Evolutionary conservation across 192 early-diverging fungal species (phyloP), one percentile per base, ranked within the genome.

Genomic region (Dissophora ornata): DNA sequence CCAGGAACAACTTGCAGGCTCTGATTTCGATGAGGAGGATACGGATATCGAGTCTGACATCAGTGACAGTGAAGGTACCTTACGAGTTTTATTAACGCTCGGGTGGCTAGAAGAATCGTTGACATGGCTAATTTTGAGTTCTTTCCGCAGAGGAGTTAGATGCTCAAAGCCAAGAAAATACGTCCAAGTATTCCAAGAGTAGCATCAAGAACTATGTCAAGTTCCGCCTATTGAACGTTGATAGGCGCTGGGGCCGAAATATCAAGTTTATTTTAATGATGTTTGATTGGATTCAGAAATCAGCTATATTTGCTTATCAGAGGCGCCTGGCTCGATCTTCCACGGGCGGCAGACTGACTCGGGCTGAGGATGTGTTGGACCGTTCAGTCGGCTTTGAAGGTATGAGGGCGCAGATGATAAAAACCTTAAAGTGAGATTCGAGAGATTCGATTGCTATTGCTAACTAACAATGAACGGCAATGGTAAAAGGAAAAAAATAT

Each of bases 261-360:
- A 18, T 47, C 63, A 66, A 56, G 30, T 66, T 64, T n/a, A 66
- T 67, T 4, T n/a, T 57, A 21, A 57, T 67, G 54, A 57, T 57
- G 65, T 57, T 57, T 24, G 65, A 67, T 22, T 67, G 55, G 65
- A 67, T 67, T 25, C 54, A 57, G n/a, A 67, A 67, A 41, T 1
- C 8, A 2, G 65, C 65, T 13, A 57, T 57, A 48, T 57, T 57
- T 57, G 34, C 42, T 0, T 67, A 41, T 67, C 65, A 67, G 46
- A 57, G 28, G 46, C 55, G 65, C 30, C 0, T 50, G 13, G 55
- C 55, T 22, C 15, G 29, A 16, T 28, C 6, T 6, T 48, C 34
- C n/a, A 67, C 64, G 3, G 64, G 9, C 21, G 64, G 64, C 41
- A 67, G 54, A 67, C 26, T 36, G 45, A 67, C 64, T 48, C 28